Conservation (phyloP, 352 stramenopile species). For the Ophiocytium majus region DNA sequence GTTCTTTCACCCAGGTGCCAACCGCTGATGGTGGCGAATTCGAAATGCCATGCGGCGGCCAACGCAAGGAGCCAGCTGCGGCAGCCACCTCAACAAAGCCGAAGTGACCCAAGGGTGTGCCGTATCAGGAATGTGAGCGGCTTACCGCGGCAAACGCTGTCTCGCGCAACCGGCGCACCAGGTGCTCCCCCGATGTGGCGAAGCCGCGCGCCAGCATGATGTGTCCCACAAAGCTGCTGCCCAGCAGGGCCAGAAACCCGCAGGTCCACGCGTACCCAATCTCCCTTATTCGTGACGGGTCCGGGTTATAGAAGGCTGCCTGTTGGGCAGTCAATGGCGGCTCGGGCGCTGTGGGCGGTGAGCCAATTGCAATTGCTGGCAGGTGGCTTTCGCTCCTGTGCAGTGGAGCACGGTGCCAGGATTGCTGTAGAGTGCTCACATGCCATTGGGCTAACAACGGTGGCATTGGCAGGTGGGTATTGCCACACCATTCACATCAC, state of each 20-base stretch:
- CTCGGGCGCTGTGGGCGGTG: not conserved
- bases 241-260: constrained; percentile 38
- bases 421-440: too few relatives aligned
- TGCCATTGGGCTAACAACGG: too few relatives aligned
- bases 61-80: too few relatives aligned
- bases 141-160: constrained; percentile 10
- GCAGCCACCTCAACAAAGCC: too few relatives aligned
- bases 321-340: not conserved
- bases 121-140: too few relatives aligned
- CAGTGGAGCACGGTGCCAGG: too few relatives aligned
- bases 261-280: constrained; percentile 29
- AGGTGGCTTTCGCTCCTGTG: not conserved
- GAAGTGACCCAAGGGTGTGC: too few relatives aligned
- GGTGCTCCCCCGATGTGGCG: constrained; percentile 35
- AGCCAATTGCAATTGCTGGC: not conserved
- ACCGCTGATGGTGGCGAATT: too few relatives aligned
- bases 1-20: too few relatives aligned
- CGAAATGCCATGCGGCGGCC: too few relatives aligned
- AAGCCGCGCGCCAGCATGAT: constrained; percentile 37
- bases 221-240: constrained; percentile 25
- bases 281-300: constrained; percentile 27
- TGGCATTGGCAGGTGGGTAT: not conserved
- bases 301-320: not conserved
- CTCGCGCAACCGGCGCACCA: constrained; percentile 31
- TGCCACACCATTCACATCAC: not conserved